Evolutionary conservation across 768 basidiomycete genomes (phyloP).

Genomic region (Suillus variegatus): DNA sequence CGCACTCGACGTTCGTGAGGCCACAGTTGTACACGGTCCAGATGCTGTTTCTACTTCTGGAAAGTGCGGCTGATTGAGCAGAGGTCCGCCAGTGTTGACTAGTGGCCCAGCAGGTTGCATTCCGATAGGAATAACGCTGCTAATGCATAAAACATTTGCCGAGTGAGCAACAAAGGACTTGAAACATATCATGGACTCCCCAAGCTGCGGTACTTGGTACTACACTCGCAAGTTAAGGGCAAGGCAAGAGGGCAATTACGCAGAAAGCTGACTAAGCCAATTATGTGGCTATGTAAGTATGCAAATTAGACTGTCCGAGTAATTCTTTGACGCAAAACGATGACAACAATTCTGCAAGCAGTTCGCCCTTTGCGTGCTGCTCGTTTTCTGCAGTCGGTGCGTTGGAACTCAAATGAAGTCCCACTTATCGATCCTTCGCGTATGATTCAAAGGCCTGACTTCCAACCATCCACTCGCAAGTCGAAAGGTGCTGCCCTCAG

Average conservation of each 20-base stretch:
- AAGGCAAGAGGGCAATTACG: no score
- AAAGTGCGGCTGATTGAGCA: conserved; percentile 4
- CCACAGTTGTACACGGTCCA: not conserved
- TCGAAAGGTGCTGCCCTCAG: conserved; percentile 34
- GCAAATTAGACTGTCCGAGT: conserved; percentile 3
- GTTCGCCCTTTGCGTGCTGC: conserved; percentile 20
- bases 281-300: conserved; percentile 23
- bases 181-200: not conserved
- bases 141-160: not conserved
- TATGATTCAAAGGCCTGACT: conserved; percentile 2
- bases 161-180: not conserved
- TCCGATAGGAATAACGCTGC: not conserved
- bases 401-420: conserved; percentile 26
- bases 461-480: conserved; percentile 7
- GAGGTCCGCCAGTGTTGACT: conserved; percentile 8
- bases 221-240: no score
- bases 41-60: conserved; percentile 2
- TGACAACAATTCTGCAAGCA: conserved; percentile 24
- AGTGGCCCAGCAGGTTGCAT: not conserved
- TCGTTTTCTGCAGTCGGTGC: conserved; percentile 16
- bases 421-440: conserved; percentile 9
- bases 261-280: conserved; percentile 14
- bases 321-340: conserved; percentile 12
- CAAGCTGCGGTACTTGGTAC: no score
- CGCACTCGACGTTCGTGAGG: not conserved